phyloP scores from a whole-genome alignment of 208 protist species.

The Porcisia hertigi region DNA sequence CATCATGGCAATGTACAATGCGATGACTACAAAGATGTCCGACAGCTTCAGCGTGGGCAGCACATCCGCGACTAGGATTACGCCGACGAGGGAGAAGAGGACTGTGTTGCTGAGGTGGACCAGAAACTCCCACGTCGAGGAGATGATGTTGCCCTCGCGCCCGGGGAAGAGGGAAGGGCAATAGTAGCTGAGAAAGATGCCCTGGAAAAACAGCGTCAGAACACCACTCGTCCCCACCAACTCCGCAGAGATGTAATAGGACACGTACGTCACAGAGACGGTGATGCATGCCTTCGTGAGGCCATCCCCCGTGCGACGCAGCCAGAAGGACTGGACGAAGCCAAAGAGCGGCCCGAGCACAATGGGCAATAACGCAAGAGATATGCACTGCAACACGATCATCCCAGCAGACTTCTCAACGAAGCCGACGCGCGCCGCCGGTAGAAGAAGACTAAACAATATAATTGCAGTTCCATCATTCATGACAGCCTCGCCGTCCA shows the following conservation, averaged over 20 bases:
- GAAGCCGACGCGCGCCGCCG: constrained; percentile 43
- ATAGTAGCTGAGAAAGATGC: constrained; percentile 79
- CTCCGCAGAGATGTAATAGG: constrained; percentile 79
- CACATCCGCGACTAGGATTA: constrained; percentile 80
- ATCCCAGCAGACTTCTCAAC: constrained; percentile 31
- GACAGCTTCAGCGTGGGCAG: constrained; percentile 45
- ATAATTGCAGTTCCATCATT: constrained; percentile 94
- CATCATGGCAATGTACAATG: constrained; percentile 71
- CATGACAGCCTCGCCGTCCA: constrained; percentile 89
- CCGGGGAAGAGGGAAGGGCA: constrained; percentile 79
- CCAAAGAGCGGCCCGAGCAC: constrained; percentile 70
- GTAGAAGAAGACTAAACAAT: constrained; percentile 75
- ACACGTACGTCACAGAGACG: constrained; percentile 81
- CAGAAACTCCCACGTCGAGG: constrained; percentile 84
- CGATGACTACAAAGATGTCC: constrained; percentile 61
- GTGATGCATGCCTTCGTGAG: constrained; percentile 78
- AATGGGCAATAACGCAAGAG: constrained; percentile 58
- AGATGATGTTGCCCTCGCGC: constrained; percentile 70
- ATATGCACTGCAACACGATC: constrained; percentile 51
- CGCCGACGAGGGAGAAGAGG: constrained; percentile 86
- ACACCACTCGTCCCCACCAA: constrained; percentile 79
- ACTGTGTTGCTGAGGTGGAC: constrained; percentile 88
- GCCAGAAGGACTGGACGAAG: constrained; percentile 67
- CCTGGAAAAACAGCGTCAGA: constrained; percentile 83
- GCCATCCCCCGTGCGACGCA: constrained; percentile 48